Conservation (phyloP, 164 flowering plant genomes). For the Cinnamomum chago region DNA sequence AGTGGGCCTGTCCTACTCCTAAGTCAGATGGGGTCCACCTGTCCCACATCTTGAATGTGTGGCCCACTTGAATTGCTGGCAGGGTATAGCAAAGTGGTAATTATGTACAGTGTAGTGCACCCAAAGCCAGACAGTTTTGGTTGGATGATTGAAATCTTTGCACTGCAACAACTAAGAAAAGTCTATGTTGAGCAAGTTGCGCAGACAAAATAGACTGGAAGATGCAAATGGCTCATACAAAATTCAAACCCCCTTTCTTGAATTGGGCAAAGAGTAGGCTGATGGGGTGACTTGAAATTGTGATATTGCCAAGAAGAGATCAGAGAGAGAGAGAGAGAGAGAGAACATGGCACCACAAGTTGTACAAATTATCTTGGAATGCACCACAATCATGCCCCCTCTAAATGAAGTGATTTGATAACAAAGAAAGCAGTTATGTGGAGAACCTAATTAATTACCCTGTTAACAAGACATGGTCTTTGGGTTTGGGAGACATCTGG, state of each 20-base stretch:
- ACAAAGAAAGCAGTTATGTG: not conserved
- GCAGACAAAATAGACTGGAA: not conserved
- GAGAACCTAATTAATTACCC: not conserved
- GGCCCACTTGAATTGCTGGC: too few species aligned
- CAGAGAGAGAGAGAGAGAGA: not conserved
- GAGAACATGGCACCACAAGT: too few species aligned
- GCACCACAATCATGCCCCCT: not conserved
- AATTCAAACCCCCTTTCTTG: conserved; percentile 1
- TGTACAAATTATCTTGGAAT: not conserved
- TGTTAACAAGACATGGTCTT: not conserved
- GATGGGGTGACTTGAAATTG: not conserved
- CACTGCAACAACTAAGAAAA: too few species aligned
- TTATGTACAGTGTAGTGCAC: too few species aligned
- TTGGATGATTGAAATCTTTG: too few species aligned
- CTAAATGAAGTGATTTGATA: not conserved
- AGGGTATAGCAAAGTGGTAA: too few species aligned
- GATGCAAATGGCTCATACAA: not conserved
- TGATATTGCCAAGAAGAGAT: not conserved
- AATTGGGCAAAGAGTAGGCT: not conserved
- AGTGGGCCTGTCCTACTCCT: too few species aligned
- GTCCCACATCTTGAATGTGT: too few species aligned
- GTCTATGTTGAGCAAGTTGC: not conserved
- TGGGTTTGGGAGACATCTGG: not conserved
- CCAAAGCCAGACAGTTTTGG: too few species aligned
- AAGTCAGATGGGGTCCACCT: too few species aligned